A percentile compares a stretch with the other conserved stretches of the same genome.
Evolutionary conservation across 1,284 basidiomycete genomes (phyloP).

Genomic region (Austroboletus niveus): DNA sequence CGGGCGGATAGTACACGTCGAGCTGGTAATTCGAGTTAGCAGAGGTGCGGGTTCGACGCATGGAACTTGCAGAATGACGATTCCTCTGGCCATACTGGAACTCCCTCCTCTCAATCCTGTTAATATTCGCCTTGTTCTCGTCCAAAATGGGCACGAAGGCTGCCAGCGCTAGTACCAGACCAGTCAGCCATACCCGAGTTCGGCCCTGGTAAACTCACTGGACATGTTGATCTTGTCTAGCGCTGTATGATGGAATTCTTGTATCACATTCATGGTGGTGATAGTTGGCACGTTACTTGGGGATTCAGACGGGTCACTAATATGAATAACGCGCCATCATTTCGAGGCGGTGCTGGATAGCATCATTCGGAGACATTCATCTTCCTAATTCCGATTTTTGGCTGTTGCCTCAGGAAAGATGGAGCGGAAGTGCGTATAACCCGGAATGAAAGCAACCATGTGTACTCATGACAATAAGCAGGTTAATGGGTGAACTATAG

Average conservation of each 20-base stretch:
- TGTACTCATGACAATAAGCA: too few species aligned
- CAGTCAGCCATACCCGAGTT: constrained; percentile 2
- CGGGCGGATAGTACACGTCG: constrained; percentile 56
- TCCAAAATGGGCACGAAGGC: constrained; percentile 47
- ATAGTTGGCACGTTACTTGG: neutral
- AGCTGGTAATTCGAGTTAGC: constrained; percentile 33
- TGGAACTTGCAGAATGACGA: constrained; percentile 48
- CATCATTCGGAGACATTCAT: neutral
- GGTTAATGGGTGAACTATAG: too few species aligned
- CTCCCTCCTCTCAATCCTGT: constrained; percentile 43
- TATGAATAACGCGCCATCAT: neutral
- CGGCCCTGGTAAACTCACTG: constrained; percentile 33
- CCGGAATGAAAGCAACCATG: too few species aligned
- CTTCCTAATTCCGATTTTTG: too few species aligned
- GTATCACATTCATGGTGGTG: constrained; percentile 34
- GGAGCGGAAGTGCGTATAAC: too few species aligned
- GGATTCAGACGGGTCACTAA: neutral
- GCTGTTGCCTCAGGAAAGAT: too few species aligned
- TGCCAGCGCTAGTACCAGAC: constrained; percentile 34
- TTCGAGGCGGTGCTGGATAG: neutral
- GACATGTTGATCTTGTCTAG: constrained; percentile 37
- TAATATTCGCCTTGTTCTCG: constrained; percentile 40
- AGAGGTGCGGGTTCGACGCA: neutral
- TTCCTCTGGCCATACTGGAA: constrained; percentile 54
- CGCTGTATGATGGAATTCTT: constrained; percentile 30